phyloP scores from a whole-genome alignment of 768 basidiomycete genomes.

The Suillus subalutaceus region DNA sequence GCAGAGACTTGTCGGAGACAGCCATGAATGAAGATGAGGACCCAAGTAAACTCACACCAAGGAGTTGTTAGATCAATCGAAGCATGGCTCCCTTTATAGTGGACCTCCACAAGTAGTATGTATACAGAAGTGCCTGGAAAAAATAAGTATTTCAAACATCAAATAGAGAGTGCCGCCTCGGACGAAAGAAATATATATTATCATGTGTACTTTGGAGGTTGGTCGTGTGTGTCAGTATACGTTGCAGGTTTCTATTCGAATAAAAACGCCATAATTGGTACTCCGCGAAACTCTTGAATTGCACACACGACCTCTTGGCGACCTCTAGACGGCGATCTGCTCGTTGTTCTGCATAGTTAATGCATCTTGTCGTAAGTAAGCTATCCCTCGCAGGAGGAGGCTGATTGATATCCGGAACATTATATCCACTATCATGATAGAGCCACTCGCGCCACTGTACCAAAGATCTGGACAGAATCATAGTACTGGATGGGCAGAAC shows the following conservation, averaged over 20 bases:
- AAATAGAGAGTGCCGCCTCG: background rate
- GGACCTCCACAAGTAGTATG: too few species aligned
- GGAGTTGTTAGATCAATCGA: background rate
- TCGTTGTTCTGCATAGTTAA: background rate
- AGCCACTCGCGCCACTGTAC: too few species aligned
- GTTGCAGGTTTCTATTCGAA: too few species aligned
- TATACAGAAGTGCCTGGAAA: background rate
- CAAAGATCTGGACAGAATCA: too few species aligned
- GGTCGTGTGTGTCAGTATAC: too few species aligned
- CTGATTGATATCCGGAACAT: too few species aligned
- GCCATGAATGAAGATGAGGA: background rate
- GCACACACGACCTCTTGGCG: too few species aligned
- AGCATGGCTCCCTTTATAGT: background rate
- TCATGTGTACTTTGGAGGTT: background rate
- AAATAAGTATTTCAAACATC: background rate
- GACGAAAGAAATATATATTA: background rate
- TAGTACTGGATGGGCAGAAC: too few species aligned
- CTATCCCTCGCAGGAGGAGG: too few species aligned
- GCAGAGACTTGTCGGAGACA: conserved; percentile 11
- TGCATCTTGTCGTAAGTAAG: background rate
- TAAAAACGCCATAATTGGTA: background rate
- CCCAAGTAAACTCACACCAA: background rate
- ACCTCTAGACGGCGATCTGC: background rate
- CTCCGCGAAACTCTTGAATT: background rate
- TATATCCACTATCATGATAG: too few species aligned